Evolutionary conservation across 2,329 filamentous ascomycete genomes (phyloP).

Genomic region (Trichoderma afroharzianum): DNA sequence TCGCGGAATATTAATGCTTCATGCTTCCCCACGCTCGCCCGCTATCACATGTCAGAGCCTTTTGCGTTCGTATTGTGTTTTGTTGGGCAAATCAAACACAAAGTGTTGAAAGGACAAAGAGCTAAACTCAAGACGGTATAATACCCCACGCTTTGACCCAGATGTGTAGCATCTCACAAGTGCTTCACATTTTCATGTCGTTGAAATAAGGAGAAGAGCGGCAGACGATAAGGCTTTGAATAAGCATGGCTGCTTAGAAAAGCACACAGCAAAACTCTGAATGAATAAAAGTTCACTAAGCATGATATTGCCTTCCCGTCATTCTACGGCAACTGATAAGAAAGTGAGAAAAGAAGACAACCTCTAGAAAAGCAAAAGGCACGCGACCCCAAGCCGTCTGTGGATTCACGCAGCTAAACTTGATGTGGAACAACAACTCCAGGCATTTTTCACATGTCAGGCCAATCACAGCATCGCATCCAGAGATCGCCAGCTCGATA

Average conservation of each 20-base stretch:
- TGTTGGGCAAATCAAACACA: constrained; percentile 1
- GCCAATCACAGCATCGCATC: not conserved
- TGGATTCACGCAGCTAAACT: not conserved
- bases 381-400: constrained; percentile 9
- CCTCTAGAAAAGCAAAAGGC: not conserved
- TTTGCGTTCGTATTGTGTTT: not conserved
- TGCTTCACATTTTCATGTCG: not conserved
- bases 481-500: not conserved
- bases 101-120: not conserved
- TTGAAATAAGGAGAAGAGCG: not conserved
- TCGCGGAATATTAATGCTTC: not conserved
- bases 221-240: not conserved
- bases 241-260: not conserved
- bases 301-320: not conserved
- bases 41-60: constrained; percentile 6
- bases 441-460: not conserved
- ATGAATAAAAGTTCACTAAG: not conserved
- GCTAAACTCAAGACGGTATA: constrained; percentile 4
- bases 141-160: not conserved
- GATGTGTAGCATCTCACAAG: not conserved
- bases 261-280: not conserved
- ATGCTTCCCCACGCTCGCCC: not conserved
- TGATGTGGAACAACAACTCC: constrained; percentile 4
- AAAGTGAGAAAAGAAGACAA: not conserved
- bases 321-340: not conserved